A percentile compares a stretch with the other conserved stretches of the same genome.
phyloP scores from a whole-genome alignment of 1,139 yeast genomes.

The Arxiozyma telluris region DNA sequence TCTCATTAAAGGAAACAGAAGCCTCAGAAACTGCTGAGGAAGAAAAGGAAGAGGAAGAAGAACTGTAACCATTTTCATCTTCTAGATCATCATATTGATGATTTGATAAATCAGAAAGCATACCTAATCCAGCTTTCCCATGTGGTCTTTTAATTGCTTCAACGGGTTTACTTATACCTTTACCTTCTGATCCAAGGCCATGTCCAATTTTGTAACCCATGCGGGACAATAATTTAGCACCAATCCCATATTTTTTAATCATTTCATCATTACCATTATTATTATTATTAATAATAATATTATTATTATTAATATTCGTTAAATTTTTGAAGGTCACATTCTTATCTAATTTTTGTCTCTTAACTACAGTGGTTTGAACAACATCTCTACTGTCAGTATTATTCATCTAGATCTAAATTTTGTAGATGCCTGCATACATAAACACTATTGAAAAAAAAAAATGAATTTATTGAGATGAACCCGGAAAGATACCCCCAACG shows the following conservation, averaged over 20 bases:
- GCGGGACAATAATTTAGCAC: conserved; percentile 65
- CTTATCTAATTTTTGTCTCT: background rate
- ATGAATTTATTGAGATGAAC: too few relatives aligned
- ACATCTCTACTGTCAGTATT: background rate
- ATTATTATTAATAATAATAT: too few relatives aligned
- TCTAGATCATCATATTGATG: conserved; percentile 5
- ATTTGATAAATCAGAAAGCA: conserved; percentile 17
- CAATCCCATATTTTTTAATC: conserved; percentile 56
- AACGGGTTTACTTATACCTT: conserved; percentile 74
- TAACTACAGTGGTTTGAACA: background rate
- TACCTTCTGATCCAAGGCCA: conserved; percentile 65
- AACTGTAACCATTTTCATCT: background rate
- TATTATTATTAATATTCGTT: too few relatives aligned
- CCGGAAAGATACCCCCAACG: too few relatives aligned
- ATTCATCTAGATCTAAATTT: background rate
- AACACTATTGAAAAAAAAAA: too few relatives aligned
- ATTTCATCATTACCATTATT: background rate
- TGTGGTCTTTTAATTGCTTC: conserved; percentile 43
- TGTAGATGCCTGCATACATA: background rate
- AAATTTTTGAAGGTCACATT: background rate
- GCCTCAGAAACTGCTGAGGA: conserved; percentile 12
- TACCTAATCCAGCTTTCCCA: conserved; percentile 62
- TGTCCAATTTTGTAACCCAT: conserved; percentile 86
- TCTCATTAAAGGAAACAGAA: background rate
- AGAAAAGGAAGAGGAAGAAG: background rate